A percentile compares a stretch with the other conserved stretches of the same genome.
Evolutionary conservation across 441 rosid genomes (phyloP).

Genomic region (Corymbia citriodora): DNA sequence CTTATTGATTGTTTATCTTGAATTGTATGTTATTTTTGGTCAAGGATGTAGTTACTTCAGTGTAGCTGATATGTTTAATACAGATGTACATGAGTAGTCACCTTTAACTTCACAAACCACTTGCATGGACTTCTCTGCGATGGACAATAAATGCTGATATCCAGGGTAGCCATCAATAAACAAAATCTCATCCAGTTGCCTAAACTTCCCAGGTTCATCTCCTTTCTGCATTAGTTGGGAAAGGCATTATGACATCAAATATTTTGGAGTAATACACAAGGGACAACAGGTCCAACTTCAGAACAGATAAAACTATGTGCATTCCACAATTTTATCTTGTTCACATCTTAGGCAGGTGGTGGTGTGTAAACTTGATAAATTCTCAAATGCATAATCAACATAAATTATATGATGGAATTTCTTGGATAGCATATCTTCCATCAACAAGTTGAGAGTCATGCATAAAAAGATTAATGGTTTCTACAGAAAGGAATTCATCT

Average conservation of each 20-base stretch:
- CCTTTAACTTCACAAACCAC: slow-evolving; percentile 88
- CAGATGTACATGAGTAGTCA: slow-evolving; percentile 12
- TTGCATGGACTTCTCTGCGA: slow-evolving; percentile 70
- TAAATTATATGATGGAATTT: not conserved
- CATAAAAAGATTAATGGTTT: not conserved
- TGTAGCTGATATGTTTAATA: not conserved
- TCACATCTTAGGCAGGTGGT: not conserved
- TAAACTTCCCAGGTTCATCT: slow-evolving; percentile 80
- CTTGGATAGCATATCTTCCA: not conserved
- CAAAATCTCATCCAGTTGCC: slow-evolving; percentile 80
- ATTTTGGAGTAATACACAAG: not conserved
- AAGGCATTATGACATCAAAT: not conserved
- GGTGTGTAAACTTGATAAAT: not conserved
- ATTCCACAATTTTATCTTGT: not conserved
- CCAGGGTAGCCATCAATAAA: slow-evolving; percentile 61
- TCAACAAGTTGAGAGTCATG: not conserved
- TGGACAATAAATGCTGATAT: slow-evolving; percentile 47
- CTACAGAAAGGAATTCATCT: not conserved
- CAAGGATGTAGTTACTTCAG: not conserved
- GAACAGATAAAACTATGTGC: not conserved
- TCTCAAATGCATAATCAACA: not conserved
- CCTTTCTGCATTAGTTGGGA: slow-evolving; percentile 50
- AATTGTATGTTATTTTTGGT: not conserved
- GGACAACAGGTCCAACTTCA: not conserved
- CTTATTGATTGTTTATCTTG: not conserved